Percentiles rank a stretch among this genome's conserved stretches.
phyloP scores from a whole-genome alignment of 192 early-diverging fungal species.

The Backusella australiensis region DNA sequence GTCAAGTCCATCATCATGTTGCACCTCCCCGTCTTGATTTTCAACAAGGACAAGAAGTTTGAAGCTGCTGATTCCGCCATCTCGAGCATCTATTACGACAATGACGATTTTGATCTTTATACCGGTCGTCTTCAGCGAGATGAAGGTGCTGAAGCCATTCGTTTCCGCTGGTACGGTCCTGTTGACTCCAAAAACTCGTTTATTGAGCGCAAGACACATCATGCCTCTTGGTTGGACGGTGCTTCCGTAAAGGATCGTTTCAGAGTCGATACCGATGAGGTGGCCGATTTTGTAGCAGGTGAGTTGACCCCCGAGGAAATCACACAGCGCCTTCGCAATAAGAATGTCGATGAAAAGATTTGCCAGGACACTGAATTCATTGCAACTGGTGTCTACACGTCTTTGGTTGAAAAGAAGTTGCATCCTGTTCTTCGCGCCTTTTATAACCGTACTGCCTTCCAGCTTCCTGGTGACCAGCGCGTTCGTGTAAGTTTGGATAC shows the following conservation, averaged over 20 bases:
- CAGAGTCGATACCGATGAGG: constrained; percentile 25
- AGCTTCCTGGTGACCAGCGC: constrained; percentile 60
- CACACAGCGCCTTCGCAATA: constrained; percentile 58
- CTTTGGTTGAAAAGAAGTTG: constrained; percentile 28
- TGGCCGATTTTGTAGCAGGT: constrained; percentile 19
- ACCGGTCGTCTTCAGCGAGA: constrained; percentile 37
- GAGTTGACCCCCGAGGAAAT: constrained; percentile 43
- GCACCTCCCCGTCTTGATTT: constrained; percentile 45
- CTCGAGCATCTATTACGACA: constrained; percentile 39
- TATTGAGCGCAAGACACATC: constrained; percentile 39
- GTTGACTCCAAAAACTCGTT: constrained; percentile 27
- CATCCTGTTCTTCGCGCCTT: constrained; percentile 31
- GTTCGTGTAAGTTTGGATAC: constrained; percentile 95
- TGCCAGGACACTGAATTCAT: constrained; percentile 54
- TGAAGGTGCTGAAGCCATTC: constrained; percentile 39
- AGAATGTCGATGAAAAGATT: constrained; percentile 67
- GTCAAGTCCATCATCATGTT: constrained; percentile 42
- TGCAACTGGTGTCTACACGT: constrained; percentile 25
- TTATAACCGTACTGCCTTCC: constrained; percentile 40
- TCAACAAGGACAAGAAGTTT: constrained; percentile 46
- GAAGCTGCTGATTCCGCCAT: constrained; percentile 34
- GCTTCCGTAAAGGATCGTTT: constrained; percentile 39
- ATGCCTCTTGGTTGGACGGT: constrained; percentile 34
- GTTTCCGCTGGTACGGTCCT: constrained; percentile 38
- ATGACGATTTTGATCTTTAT: constrained; percentile 36